phyloP scores from a whole-genome alignment of 2,329 filamentous ascomycete genomes.

The Aspergillus hortae region DNA sequence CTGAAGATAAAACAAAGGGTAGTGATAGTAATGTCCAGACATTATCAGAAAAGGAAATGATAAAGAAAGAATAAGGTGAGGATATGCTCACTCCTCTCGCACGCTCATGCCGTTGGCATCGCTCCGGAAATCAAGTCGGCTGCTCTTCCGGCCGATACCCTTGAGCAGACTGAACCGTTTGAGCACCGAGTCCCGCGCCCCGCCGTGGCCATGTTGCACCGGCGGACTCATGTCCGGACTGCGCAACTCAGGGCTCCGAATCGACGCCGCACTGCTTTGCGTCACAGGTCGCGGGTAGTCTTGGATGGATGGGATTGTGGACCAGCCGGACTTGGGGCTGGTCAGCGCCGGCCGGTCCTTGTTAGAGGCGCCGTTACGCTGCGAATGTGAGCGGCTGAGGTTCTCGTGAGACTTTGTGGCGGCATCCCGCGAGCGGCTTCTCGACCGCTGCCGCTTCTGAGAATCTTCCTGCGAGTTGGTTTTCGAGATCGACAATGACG shows the following conservation, averaged over 20 bases:
- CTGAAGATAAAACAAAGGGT: constrained; percentile 4
- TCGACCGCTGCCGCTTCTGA: constrained; percentile 22
- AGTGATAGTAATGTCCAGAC: constrained; percentile 19
- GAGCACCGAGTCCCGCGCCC: constrained; percentile 61
- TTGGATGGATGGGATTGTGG: constrained; percentile 31
- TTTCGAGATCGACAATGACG: constrained; percentile 26
- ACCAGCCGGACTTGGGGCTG: constrained; percentile 29
- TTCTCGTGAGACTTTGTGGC: constrained; percentile 25
- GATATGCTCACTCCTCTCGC: constrained; percentile 33
- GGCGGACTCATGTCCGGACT: constrained; percentile 25
- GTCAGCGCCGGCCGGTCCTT: constrained; percentile 14
- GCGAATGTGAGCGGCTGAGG: constrained; percentile 27
- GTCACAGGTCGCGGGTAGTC: constrained; percentile 34
- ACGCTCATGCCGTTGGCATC: constrained; percentile 25
- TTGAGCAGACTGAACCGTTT: constrained; percentile 77
- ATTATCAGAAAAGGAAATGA: constrained; percentile 18
- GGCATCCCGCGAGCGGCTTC: constrained; percentile 27
- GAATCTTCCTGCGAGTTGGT: constrained; percentile 20
- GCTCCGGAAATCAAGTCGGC: constrained; percentile 49
- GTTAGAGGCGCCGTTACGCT: constrained; percentile 20
- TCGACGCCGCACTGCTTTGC: constrained; percentile 22
- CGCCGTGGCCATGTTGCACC: constrained; percentile 38
- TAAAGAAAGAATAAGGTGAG: constrained; percentile 13
- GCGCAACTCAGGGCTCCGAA: constrained; percentile 16
- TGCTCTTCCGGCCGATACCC: constrained; percentile 63